These are phyloP conservation scores for Leccinum colubrinum DNA, from an alignment of 1,284 basidiomycete species.

Conservation along the genomic window DNA sequence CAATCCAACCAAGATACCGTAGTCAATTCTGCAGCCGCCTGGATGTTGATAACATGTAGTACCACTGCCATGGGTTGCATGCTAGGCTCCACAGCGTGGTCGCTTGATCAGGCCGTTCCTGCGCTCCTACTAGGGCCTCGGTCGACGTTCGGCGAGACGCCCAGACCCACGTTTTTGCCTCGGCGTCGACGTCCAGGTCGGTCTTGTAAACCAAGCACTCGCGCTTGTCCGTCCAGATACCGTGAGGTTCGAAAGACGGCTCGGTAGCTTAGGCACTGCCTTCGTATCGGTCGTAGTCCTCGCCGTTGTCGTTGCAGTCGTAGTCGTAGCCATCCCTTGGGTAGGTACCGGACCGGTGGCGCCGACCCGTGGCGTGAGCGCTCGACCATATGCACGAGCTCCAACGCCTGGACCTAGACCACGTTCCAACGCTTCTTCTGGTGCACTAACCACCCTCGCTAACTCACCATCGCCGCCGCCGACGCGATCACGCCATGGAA, in stretches of 20 bases:
- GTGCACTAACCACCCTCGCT: neutral
- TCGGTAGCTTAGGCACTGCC: neutral
- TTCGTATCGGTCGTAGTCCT: neutral
- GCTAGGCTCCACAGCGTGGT: neutral
- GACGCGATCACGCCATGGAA: constrained; percentile 8
- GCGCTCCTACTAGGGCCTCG: neutral
- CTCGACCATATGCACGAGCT: neutral
- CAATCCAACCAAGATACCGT: neutral
- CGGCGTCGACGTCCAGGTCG: constrained; percentile 6
- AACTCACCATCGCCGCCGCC: neutral
- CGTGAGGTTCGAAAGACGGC: neutral
- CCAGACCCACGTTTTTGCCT: neutral
- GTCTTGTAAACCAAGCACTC: neutral
- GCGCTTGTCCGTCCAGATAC: constrained; percentile 3
- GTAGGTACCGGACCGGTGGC: constrained; percentile 12
- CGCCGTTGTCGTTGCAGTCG: neutral
- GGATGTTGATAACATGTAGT: neutral
- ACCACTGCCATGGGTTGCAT: neutral
- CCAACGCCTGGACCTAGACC: neutral
- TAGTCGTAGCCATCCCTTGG: neutral
- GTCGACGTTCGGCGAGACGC: constrained; percentile 10
- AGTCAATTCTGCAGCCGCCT: neutral
- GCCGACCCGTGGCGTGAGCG: constrained; percentile 12
- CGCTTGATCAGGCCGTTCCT: neutral
- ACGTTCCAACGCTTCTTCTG: neutral